A percentile compares a stretch with the other conserved stretches of the same genome.
Evolutionary conservation across 2,329 filamentous ascomycete genomes (phyloP).

Genomic region (Ceratocystis cubensis): DNA sequence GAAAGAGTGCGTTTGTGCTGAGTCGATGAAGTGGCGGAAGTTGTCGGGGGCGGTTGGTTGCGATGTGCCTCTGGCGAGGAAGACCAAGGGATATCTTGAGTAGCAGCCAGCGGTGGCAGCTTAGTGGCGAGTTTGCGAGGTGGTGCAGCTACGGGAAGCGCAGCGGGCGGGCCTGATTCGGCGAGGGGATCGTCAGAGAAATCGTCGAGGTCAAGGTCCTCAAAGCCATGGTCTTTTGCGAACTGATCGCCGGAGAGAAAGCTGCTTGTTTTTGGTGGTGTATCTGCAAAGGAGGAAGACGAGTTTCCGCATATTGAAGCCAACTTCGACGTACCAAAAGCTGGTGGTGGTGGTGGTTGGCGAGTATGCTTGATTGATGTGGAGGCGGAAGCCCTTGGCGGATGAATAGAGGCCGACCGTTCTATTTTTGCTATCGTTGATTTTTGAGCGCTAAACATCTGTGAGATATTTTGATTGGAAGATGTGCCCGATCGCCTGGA

Average conservation of each 20-base stretch:
- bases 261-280: neutral
- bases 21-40: neutral
- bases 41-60: neutral
- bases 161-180: constrained; percentile 12
- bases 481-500: constrained; percentile 1
- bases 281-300: constrained; percentile 11
- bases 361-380: neutral
- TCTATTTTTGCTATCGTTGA: neutral
- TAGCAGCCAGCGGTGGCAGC: constrained; percentile 7
- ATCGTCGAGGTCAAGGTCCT: constrained; percentile 17
- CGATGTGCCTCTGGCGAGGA: constrained; percentile 3
- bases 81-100: constrained; percentile 8
- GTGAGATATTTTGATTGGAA: constrained; percentile 15
- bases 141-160: constrained; percentile 13
- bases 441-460: constrained; percentile 16
- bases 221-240: constrained; percentile 19
- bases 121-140: constrained; percentile 7
- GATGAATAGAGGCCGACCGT: neutral
- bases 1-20: constrained; percentile 3
- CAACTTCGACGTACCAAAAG: constrained; percentile 10
- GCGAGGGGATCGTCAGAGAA: constrained; percentile 20
- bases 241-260: constrained; percentile 14
- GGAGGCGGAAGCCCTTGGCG: neutral
- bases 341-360: constrained; percentile 5
- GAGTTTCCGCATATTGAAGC: constrained; percentile 14